Base-by-base conservation (phyloP, 352 stramenopile species). In the Pythium pectinolyticum region DNA sequence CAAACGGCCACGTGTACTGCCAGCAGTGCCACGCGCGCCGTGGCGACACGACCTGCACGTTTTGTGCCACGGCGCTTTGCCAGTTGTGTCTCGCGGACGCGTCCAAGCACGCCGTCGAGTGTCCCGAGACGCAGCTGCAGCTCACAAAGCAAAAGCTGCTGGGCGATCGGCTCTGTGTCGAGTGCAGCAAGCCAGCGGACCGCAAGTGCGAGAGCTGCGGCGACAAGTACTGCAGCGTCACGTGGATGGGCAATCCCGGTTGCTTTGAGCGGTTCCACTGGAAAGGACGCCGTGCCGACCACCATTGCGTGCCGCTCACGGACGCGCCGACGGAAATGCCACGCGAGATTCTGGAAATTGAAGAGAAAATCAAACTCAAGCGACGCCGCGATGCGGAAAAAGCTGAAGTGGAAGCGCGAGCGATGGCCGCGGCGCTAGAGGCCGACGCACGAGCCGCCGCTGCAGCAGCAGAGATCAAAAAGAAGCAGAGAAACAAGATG, bases 231-330 rank as follows among this genome's bases (percentile, higher is more conserved):
- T 95, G 84, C 66, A 94, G 86, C 52, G 83, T 87, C 20, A 81
- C 80, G 20, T 92, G 86, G 83, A 92, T 92, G 81, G 85, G 85
- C 34, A 89, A 94, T 63, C 64, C 84, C 7, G 85, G 84, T 14
- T 94, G 85, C 65, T 94, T 94, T 63, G 83, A 94, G 69, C 71
- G 77, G 27, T 94, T 92, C 65, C 85, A 94, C 56, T 69, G 55
- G 34, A 90, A 89, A 31, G 85, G 83, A 34, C 84, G 82, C 57
- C 81, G 85, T 32, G 73, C 74, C 3, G 72, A 86, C 55, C 85
- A 92, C 63, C 66, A 67, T n/a, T 87, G 61, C 54, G 28, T 63
- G 66, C 52, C 69, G 5, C 50, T 86, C 5, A 55, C 70, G 17
- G 25, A 34, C 6, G 51, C 19, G 27, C 27, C 20, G 34, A 22